These are phyloP conservation scores for Trametes maxima DNA, from an alignment of 768 basidiomycete genomes.

Conservation along the genomic window DNA sequence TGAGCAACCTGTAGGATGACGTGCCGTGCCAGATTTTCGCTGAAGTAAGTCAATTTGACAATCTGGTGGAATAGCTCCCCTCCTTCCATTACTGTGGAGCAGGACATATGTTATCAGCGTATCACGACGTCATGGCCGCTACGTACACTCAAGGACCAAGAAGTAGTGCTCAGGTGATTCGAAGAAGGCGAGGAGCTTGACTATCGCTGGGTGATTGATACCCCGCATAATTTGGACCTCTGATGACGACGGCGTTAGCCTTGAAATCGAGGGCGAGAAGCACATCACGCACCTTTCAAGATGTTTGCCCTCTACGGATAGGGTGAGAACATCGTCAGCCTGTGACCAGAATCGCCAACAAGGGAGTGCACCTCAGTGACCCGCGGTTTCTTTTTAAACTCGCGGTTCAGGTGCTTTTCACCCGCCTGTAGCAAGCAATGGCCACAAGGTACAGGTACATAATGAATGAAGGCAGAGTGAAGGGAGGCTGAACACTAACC, in stretches of 20 bases:
- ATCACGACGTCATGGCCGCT: not conserved
- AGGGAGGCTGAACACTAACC: conserved; percentile 56
- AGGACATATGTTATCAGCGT: conserved; percentile 18
- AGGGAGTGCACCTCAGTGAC: conserved; percentile 84
- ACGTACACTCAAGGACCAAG: conserved; percentile 86
- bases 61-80: conserved; percentile 99
- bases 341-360: conserved; percentile 21
- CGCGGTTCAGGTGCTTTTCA: conserved; percentile 89
- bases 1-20: conserved; percentile 96
- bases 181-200: conserved; percentile 89
- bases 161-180: conserved; percentile 95
- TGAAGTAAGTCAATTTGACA: conserved; percentile 98
- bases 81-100: conserved; percentile 83
- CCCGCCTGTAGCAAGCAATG: conserved; percentile 61
- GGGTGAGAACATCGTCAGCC: conserved; percentile 26
- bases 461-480: conserved; percentile 26
- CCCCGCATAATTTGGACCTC: conserved; percentile 99
- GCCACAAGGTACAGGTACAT: conserved; percentile 27
- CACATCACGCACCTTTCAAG: conserved; percentile 69
- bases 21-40: conserved; percentile 94
- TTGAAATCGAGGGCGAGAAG: not conserved
- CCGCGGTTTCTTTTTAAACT: conserved; percentile 97
- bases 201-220: conserved; percentile 87
- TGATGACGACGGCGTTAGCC: conserved; percentile 31
- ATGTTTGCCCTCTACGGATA: conserved; percentile 87